phyloP scores from a whole-genome alignment of 1,139 yeast genomes.

The Suhomyces ambrosiae region DNA sequence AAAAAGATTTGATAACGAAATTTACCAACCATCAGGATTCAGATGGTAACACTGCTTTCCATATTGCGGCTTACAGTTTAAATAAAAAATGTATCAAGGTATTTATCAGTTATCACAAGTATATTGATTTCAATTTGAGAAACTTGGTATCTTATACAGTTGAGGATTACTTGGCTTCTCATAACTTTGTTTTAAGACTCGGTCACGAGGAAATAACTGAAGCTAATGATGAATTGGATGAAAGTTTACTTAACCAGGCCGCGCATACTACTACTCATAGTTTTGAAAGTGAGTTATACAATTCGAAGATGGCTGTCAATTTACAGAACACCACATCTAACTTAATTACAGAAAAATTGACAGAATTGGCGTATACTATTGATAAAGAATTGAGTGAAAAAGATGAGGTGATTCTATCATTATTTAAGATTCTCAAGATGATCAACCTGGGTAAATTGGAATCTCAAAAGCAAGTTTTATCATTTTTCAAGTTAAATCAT shows the following conservation, averaged over 20 bases:
- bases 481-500: constrained; percentile 42
- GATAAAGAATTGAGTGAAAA: constrained; percentile 44
- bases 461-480: constrained; percentile 38
- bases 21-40: constrained; percentile 77
- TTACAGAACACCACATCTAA: constrained; percentile 39
- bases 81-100: constrained; percentile 77
- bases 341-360: constrained; percentile 41
- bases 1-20: constrained; percentile 52
- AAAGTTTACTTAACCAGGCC: constrained; percentile 10
- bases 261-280: constrained; percentile 27
- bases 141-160: constrained; percentile 76
- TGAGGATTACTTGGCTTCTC: constrained; percentile 64
- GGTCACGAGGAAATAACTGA: constrained; percentile 19
- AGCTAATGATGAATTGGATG: constrained; percentile 13
- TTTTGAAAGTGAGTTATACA: constrained; percentile 42
- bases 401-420: constrained; percentile 37
- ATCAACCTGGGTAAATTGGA: constrained; percentile 33
- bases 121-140: constrained; percentile 58
- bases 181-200: constrained; percentile 31
- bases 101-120: constrained; percentile 71
- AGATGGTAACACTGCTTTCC: constrained; percentile 87
- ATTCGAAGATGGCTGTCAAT: constrained; percentile 41
- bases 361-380: constrained; percentile 42
- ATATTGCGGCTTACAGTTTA: constrained; percentile 74
- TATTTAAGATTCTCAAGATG: constrained; percentile 31